Base-by-base conservation (phyloP, 2,329 filamentous ascomycete genomes). In the Leptoxyphium fumago region DNA sequence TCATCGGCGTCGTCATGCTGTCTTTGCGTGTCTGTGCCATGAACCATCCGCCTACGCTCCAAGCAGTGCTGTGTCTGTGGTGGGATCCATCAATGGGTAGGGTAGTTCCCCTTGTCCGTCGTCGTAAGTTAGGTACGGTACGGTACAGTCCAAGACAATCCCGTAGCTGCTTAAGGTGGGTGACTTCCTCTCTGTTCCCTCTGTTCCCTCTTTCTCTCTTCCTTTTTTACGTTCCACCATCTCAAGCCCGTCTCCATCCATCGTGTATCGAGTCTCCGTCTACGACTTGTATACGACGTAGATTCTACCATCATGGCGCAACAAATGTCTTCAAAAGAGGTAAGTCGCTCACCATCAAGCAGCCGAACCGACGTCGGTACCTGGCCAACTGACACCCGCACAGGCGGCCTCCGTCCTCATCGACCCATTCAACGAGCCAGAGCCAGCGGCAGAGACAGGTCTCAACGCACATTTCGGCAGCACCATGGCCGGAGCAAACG, bases 341-440 rank as follows among this genome's bases (percentile, higher is more conserved):
- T 52, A 47, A 32, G 29, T 26, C 15, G 28, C 5, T 10, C 15
- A 29, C 18, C 11, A 13, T 30, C 40, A 48, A 29, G 15, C 34
- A 38, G 13, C 13, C 17, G 34, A n/a, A n/a, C 9, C 34, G 34
- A n/a, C 6, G 13, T n/a, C 13, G 34, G 17, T 17, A 38, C 13
- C 34, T 38, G 17, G 13, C 17, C 13, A 38, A 6, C 21, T 26
- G 7, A 26, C 8, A 3, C 17, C 8, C 34, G 13, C 32, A 13
- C 56, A 84, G 80, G 78, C 80, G 38, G 67, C 71, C 43, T 72
- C 75, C 55, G 78, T 81, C 56, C 67, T 86, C 39, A 74, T 85
- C 50, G 78, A 82, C 53, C 82, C 82, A 50, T 66, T 86, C 48
- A 77, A 70, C 53, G 79, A 72, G 17, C 78, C 78, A 9, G 77